Conservation (phyloP, 176 grass and related monocot genomes). For the Zizania latifolia region DNA sequence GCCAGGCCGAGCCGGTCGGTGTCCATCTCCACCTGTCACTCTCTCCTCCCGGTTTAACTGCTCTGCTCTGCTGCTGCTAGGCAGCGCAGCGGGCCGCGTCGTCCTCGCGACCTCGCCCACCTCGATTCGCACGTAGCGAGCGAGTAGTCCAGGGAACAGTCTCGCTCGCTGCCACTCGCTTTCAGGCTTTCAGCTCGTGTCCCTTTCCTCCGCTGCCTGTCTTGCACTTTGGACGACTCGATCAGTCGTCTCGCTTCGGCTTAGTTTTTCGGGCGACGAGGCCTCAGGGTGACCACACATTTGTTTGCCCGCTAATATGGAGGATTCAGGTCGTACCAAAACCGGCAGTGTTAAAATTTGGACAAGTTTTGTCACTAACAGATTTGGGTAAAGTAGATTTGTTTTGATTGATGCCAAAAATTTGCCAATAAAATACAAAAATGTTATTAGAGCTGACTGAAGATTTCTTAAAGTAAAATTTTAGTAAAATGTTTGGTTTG, state of each 20-base stretch:
- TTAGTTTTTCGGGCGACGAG: background rate
- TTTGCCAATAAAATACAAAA: too few species aligned
- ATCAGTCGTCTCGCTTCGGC: background rate
- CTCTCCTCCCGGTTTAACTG: background rate
- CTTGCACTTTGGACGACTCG: background rate
- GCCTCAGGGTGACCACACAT: too few species aligned
- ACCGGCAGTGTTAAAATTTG: too few species aligned
- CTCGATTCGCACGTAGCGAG: background rate
- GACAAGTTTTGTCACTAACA: too few species aligned
- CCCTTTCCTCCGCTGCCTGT: constrained; percentile 28
- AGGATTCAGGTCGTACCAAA: too few species aligned
- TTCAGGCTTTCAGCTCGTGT: background rate
- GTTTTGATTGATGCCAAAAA: too few species aligned
- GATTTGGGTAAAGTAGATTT: too few species aligned
- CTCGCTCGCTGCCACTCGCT: background rate
- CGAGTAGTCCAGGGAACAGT: background rate
- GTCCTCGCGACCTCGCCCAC: constrained; percentile 17
- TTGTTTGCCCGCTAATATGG: too few species aligned
- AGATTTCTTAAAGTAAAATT: too few species aligned
- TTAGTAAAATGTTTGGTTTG: too few species aligned
- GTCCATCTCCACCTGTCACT: background rate
- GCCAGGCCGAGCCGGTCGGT: background rate
- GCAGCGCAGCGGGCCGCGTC: too few species aligned
- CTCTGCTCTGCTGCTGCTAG: background rate
- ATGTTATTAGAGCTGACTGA: too few species aligned